These are phyloP conservation scores for Fusarium oxysporum DNA, from an alignment of 2,329 filamentous ascomycete genomes.

Conservation along the genomic window DNA sequence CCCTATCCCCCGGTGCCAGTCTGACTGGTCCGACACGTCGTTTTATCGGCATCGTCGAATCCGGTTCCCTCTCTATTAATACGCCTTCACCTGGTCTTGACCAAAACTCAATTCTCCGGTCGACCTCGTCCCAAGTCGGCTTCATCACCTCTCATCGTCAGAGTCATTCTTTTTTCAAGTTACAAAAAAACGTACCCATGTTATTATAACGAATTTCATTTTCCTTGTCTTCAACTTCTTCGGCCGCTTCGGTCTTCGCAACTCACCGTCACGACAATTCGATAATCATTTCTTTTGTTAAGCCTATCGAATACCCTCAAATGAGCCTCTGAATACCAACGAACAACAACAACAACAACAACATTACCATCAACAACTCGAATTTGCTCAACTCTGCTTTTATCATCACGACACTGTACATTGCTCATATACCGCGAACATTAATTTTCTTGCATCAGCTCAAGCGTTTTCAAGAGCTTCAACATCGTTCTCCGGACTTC, in stretches of 20 bases:
- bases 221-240: slow-evolving; percentile 48
- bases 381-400: slow-evolving; percentile 42
- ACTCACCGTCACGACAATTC: slow-evolving; percentile 48
- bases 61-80: slow-evolving; percentile 26
- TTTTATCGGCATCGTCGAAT: slow-evolving; percentile 46
- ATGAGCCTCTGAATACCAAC: slow-evolving; percentile 58
- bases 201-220: slow-evolving; percentile 58
- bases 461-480: slow-evolving; percentile 30
- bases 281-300: slow-evolving; percentile 54
- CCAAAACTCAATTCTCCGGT: slow-evolving; percentile 24
- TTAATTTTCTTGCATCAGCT: slow-evolving; percentile 31
- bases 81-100: slow-evolving; percentile 19
- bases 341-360: slow-evolving; percentile 45
- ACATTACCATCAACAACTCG: slow-evolving; percentile 41
- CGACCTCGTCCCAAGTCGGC: slow-evolving; percentile 48
- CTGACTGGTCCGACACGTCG: slow-evolving; percentile 47
- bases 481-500: slow-evolving; percentile 20
- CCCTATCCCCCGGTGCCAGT: slow-evolving; percentile 45
- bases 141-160: slow-evolving; percentile 36
- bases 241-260: slow-evolving; percentile 48
- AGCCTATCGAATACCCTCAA: slow-evolving; percentile 50
- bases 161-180: slow-evolving; percentile 47
- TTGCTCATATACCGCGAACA: slow-evolving; percentile 45
- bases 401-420: slow-evolving; percentile 50
- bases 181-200: slow-evolving; percentile 54